Base-by-base conservation (phyloP, 192 early-diverging fungal genomes). In the Coemansia sp. region DNA sequence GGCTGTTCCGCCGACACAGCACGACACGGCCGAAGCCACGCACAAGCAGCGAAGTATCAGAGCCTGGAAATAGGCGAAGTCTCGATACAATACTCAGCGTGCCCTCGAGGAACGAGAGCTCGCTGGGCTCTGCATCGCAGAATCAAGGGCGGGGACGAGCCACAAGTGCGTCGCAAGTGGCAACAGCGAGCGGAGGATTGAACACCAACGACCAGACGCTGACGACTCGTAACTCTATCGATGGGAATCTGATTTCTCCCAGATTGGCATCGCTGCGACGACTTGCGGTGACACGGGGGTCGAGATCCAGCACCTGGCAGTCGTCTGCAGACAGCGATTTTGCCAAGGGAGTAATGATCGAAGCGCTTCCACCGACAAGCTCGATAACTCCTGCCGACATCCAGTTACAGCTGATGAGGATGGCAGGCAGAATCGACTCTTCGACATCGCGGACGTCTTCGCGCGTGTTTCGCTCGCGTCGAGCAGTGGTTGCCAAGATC, bases 1-100 rank as follows among this genome's bases (percentile, higher is more conserved):
- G 56, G 18, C 57, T 80, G 8, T 74, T 80, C 32, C 64, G 61
- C 10, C 68, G 77, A 6, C 59, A 67, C 38, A 68, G 66, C 64
- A 65, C 41, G 4, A 56, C 32, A 9, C 51, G 61, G 18, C 25
- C 48, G 21, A 63, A 24, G 16, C 7, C 25, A 12, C 31, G 38
- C 34, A 55, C 22, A 31, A 55, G 16, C 18, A 34, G 49, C 51
- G 28, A 27, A 26, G 34, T n/a, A 26, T 34, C 25, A 7, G 61
- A 25, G 12, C 22, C 38, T 5, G 38, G 38, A 7, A 28, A 26
- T 26, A 54, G 60, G 16, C 21, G 54, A 23, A 67, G 59, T 30
- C 57, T 57, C 10, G 64, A 62, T 34, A 64, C 64, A 30, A 63
- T 67, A 34, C 65, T 48, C 44, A 61, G 54, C 31, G 47, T 49